Conservation (phyloP, 2,329 filamentous ascomycete species). For the Colletotrichum siamense region DNA sequence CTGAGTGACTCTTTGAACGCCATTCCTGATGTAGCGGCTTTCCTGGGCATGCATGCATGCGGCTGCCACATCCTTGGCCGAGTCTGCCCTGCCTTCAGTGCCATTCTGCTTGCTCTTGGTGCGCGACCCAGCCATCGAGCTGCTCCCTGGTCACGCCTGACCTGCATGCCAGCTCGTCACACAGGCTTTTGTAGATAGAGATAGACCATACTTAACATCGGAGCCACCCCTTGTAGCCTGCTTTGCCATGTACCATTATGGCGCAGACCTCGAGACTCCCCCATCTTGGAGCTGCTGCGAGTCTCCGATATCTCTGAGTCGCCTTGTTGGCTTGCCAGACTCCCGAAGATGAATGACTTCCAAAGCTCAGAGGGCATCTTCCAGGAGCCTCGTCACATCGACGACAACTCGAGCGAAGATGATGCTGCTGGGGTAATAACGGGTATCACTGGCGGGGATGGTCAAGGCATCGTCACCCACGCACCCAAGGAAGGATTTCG, state of each 20-base stretch:
- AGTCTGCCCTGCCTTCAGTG: not conserved
- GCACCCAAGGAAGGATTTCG: slow-evolving; percentile 39
- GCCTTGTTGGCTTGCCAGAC: not conserved
- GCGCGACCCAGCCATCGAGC: not conserved
- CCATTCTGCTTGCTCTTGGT: not conserved
- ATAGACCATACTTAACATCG: slow-evolving; percentile 2
- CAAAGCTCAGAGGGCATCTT: slow-evolving; percentile 23
- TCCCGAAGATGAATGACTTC: slow-evolving; percentile 32
- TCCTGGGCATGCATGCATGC: slow-evolving; percentile 12
- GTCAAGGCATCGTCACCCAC: slow-evolving; percentile 32
- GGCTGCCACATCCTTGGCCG: not conserved
- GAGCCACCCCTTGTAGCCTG: not conserved
- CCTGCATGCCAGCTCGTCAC: slow-evolving; percentile 1
- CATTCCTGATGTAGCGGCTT: not conserved
- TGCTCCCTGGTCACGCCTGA: not conserved
- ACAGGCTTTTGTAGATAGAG: not conserved
- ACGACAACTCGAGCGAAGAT: slow-evolving; percentile 21
- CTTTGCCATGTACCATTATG: not conserved
- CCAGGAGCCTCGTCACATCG: slow-evolving; percentile 3
- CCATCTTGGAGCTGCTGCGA: not conserved
- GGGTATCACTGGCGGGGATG: not conserved
- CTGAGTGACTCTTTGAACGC: not conserved
- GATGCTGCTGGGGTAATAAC: slow-evolving; percentile 24
- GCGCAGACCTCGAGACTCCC: not conserved
- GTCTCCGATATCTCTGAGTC: not conserved